phyloP scores from a whole-genome alignment of 495 filamentous ascomycete genomes.

The Penicillium chermesinum region DNA sequence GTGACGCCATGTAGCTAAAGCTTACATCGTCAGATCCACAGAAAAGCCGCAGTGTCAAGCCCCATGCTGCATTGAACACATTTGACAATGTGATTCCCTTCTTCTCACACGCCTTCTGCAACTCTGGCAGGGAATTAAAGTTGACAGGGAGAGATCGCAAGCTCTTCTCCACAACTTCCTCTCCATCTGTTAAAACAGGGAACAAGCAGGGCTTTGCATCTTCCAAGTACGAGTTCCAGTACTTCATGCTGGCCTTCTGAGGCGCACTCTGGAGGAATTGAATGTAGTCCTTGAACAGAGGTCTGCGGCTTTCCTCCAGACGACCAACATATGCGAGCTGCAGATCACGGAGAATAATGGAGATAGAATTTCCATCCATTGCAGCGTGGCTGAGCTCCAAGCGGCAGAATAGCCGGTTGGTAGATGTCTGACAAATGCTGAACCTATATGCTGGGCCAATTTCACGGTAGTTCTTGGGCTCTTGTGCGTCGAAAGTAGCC shows the following conservation, averaged over 20 bases:
- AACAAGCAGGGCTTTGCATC: constrained; percentile 49
- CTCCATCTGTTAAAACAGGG: constrained; percentile 39
- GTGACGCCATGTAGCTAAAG: constrained; percentile 50
- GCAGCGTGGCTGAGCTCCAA: constrained; percentile 54
- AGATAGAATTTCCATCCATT: constrained; percentile 47
- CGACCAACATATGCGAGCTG: constrained; percentile 43
- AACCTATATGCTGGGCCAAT: constrained; percentile 44
- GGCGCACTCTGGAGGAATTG: constrained; percentile 36
- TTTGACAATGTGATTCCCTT: constrained; percentile 47
- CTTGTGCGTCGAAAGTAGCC: constrained; percentile 28
- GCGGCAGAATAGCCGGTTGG: constrained; percentile 40
- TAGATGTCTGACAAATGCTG: constrained; percentile 40
- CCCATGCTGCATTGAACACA: constrained; percentile 51
- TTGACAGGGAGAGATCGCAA: constrained; percentile 34
- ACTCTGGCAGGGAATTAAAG: constrained; percentile 20
- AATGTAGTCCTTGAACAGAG: constrained; percentile 53
- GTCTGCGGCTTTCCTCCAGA: constrained; percentile 28
- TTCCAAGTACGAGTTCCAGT: constrained; percentile 49
- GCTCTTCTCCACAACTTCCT: constrained; percentile 11
- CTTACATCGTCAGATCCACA: constrained; percentile 46
- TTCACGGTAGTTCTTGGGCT: constrained; percentile 32
- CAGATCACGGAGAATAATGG: constrained; percentile 43
- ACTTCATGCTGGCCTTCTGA: constrained; percentile 38
- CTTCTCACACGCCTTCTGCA: constrained; percentile 43
- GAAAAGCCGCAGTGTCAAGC: constrained; percentile 45